Base-by-base conservation (phyloP, 345 rosid species). In the Noccaea bulbosa region DNA sequence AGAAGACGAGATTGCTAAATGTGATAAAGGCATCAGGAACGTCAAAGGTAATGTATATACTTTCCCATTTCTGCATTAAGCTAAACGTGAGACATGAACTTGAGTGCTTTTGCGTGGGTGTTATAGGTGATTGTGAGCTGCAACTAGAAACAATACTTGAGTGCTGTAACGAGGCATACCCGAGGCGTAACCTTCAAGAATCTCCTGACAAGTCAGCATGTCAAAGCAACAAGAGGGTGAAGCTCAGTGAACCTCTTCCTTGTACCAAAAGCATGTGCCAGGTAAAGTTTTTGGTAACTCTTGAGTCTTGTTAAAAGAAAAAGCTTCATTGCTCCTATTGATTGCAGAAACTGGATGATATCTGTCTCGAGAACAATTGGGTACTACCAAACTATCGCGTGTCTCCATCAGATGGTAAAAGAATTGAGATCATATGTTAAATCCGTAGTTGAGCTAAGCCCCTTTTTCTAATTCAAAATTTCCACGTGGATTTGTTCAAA, bases 1-100 rank as follows among this genome's bases (percentile, higher is more conserved):
- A 14, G 86, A 85, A 73, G 92, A 88, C 55, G 87, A 85, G 72
- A 85, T 92, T 81, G 91, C 90, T 55, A 56, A 73, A 60, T 86
- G 82, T 55, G 92, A 89, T 73, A 77, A 74, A 65, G 33, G 58
- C 55, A 83, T 89, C 62, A 81, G 80, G 63, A 79, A 57, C 35
- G 67, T 92, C 62, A 72, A 63, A 45, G 87, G 93, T 86, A 77
- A 4, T 39, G 67, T 32, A 41, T 53, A 11, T 43, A 4, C 10
- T 24, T 50, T 5, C 15, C 48, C 48, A 34, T 15, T 35, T 67
- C 34, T 24, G 62, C 30, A 27, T 27, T 2, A 27, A 27, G 30
- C 30, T 27, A 27, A 27, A 27, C 4, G 30, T 27, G 30, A 27
- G 3, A 27, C 30, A 27, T 35, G 63, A 74, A 48, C 24, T 32